Evolutionary conservation across 176 grass and related monocot genomes (phyloP).

Genomic region (Triticum monococcum): DNA sequence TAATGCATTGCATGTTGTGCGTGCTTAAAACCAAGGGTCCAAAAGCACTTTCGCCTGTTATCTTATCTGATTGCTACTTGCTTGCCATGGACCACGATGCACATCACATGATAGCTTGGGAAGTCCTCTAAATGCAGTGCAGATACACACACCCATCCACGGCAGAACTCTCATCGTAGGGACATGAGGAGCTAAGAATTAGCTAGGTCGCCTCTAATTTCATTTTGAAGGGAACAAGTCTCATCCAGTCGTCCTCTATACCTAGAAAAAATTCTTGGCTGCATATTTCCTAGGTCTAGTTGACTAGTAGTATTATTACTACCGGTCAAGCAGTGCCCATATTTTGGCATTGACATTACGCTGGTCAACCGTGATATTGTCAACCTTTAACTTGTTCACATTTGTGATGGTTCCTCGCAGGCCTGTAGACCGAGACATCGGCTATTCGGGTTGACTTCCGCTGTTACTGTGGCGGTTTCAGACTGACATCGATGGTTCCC

Average conservation of each 20-base stretch:
- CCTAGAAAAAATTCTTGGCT: neutral
- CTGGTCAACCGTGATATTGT: neutral
- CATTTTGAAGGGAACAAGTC: neutral
- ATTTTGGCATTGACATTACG: neutral
- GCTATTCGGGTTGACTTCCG: slow-evolving; percentile 1
- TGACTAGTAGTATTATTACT: neutral
- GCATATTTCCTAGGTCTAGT: neutral
- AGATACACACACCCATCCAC: neutral
- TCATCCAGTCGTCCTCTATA: neutral
- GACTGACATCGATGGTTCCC: neutral
- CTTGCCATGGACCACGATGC: slow-evolving; percentile 15
- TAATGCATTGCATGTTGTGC: neutral
- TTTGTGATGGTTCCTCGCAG: neutral
- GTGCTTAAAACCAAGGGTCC: slow-evolving; percentile 4
- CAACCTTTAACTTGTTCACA: slow-evolving; percentile 5
- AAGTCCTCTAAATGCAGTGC: neutral
- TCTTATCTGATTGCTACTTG: neutral
- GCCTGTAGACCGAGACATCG: neutral
- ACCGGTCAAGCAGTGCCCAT: neutral
- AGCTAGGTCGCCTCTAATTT: neutral
- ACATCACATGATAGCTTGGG: neutral
- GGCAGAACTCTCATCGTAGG: neutral
- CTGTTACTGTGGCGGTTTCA: neutral
- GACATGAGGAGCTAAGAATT: neutral
- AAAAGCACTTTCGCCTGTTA: slow-evolving; percentile 6